phyloP scores from a whole-genome alignment of 2,329 filamentous ascomycete species.

The Diaporthe sp. region DNA sequence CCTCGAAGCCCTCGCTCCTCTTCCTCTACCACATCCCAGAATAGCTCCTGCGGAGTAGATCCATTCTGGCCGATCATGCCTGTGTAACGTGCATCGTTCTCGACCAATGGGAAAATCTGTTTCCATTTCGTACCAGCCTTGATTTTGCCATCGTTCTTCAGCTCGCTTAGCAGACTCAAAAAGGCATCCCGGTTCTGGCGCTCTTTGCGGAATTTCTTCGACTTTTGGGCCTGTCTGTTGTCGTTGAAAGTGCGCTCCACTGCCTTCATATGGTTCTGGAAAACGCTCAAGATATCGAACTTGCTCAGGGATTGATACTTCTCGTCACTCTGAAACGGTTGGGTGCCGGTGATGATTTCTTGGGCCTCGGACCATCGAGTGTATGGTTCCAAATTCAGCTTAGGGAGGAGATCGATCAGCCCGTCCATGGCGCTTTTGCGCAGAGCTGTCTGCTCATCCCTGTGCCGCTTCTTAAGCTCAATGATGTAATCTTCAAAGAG shows the following conservation, averaged over 20 bases:
- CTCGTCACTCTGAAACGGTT: conserved; percentile 83
- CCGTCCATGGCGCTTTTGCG: conserved; percentile 89
- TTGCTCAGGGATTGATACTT: conserved; percentile 90
- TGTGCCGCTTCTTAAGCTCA: conserved; percentile 84
- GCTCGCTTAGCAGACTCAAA: conserved; percentile 79
- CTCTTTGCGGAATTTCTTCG: conserved; percentile 82
- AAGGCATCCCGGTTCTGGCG: conserved; percentile 90
- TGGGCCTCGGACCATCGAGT: conserved; percentile 95
- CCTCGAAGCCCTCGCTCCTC: conserved; percentile 89
- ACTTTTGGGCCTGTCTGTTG: conserved; percentile 88
- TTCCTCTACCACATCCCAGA: conserved; percentile 96
- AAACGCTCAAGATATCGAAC: conserved; percentile 91
- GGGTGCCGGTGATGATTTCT: conserved; percentile 81
- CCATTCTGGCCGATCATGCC: conserved; percentile 87
- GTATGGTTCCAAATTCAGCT: conserved; percentile 89
- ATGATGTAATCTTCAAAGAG: conserved; percentile 95
- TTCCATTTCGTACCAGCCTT: conserved; percentile 94
- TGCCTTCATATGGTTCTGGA: conserved; percentile 94
- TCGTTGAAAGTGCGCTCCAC: conserved; percentile 95
- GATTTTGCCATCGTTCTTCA: conserved; percentile 83
- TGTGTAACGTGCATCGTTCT: conserved; percentile 85
- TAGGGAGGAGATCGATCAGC: conserved; percentile 81
- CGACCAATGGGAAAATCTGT: conserved; percentile 80
- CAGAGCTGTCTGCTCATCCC: conserved; percentile 79
- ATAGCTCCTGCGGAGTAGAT: conserved; percentile 89